phyloP scores from a whole-genome alignment of 129 eudicot genomes.

The Chrysanthemum seticuspe region DNA sequence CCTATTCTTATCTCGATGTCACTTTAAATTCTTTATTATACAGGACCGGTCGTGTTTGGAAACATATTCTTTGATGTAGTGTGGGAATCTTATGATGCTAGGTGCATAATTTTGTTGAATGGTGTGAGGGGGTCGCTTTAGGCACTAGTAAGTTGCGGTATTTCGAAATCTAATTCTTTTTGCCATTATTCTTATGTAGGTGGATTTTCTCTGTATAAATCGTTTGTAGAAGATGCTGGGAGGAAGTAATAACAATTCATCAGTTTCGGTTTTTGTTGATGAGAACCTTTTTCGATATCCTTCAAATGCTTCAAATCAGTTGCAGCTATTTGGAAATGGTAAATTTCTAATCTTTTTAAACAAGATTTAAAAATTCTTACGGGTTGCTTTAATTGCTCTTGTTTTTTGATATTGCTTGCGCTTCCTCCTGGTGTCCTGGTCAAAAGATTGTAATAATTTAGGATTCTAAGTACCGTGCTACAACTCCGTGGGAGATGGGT shows the following conservation, averaged over 20 bases:
- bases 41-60: constrained; percentile 15
- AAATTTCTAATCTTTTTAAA: constrained; percentile 23
- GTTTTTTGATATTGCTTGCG: background rate
- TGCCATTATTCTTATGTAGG: constrained; percentile 27
- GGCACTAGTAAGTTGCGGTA: constrained; percentile 14
- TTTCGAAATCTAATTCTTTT: constrained; percentile 33
- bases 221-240: constrained; percentile 50
- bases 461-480: background rate
- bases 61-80: constrained; percentile 32
- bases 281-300: constrained; percentile 56
- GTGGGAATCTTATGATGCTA: too few relatives aligned
- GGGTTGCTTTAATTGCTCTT: background rate
- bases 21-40: constrained; percentile 4
- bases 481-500: too few relatives aligned
- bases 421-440: too few relatives aligned
- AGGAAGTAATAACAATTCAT: constrained; percentile 60
- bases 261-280: constrained; percentile 56
- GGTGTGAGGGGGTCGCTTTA: constrained; percentile 30
- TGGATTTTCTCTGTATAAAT: constrained; percentile 22
- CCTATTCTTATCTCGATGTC: constrained; percentile 25
- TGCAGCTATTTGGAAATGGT: constrained; percentile 76
- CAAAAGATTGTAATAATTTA: too few relatives aligned
- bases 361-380: background rate
- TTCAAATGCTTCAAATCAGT: constrained; percentile 57
- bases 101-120: constrained; percentile 25